Evolutionary conservation across 2,329 filamentous ascomycete genomes (phyloP).

Genomic region (Fusarium sp.): DNA sequence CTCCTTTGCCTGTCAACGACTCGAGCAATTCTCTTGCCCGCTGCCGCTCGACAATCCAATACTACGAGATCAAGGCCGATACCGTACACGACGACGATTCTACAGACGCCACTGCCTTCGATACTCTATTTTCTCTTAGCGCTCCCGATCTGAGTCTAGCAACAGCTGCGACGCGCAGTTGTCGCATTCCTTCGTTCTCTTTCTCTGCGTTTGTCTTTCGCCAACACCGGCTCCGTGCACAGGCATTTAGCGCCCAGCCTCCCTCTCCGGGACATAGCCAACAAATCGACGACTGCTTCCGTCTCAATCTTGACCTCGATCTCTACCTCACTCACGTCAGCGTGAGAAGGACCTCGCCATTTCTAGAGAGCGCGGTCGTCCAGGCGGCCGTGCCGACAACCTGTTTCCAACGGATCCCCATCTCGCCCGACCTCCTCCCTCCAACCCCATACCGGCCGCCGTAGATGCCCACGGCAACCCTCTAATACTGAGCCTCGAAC

Average conservation of each 20-base stretch:
- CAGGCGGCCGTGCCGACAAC: conserved; percentile 55
- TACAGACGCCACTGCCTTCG: not conserved
- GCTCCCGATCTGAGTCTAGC: conserved; percentile 18
- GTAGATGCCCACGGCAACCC: conserved; percentile 43
- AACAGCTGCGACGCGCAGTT: conserved; percentile 7
- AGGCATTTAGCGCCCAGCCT: conserved; percentile 18
- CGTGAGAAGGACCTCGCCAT: conserved; percentile 42
- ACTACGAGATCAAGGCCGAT: conserved; percentile 4
- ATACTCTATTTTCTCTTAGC: not conserved
- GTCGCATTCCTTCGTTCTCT: conserved; percentile 33
- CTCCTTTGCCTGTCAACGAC: conserved; percentile 39
- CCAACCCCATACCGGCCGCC: conserved; percentile 41
- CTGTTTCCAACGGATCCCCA: conserved; percentile 60
- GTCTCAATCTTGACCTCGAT: not conserved
- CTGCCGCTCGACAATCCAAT: conserved; percentile 24
- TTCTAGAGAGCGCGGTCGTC: conserved; percentile 54
- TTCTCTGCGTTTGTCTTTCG: conserved; percentile 18
- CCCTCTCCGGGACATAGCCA: conserved; percentile 10
- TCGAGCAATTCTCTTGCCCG: conserved; percentile 32
- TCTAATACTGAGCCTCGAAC: conserved; percentile 42
- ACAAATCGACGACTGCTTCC: conserved; percentile 3
- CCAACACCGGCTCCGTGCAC: conserved; percentile 32
- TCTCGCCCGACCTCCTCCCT: conserved; percentile 46
- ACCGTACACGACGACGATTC: not conserved
- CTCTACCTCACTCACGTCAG: conserved; percentile 32